Conservation (phyloP, 345 rosid species). For the Boechera stricta region DNA sequence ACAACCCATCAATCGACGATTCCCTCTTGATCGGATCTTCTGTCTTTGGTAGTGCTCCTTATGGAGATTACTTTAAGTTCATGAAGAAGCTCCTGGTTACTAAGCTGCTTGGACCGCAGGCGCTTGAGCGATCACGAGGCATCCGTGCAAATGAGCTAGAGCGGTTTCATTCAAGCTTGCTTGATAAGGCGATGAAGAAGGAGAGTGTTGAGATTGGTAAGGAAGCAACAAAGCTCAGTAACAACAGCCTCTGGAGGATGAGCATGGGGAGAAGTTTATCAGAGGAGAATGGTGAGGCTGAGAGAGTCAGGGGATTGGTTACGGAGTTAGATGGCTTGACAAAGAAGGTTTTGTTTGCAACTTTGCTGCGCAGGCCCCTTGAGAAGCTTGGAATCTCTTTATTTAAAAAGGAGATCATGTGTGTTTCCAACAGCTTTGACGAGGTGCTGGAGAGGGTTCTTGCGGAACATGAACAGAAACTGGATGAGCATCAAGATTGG, state of each 20-base stretch:
- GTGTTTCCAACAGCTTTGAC: conserved; percentile 54
- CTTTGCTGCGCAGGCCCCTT: conserved; percentile 13
- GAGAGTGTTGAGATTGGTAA: conserved; percentile 33
- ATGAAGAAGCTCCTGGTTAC: conserved; percentile 36
- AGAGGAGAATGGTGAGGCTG: conserved; percentile 31
- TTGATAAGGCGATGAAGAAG: conserved; percentile 21
- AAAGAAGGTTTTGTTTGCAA: conserved; percentile 1
- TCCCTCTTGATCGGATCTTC: conserved; percentile 12
- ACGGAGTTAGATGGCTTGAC: not conserved
- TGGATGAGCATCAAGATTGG: conserved; percentile 17
- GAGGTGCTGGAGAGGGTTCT: conserved; percentile 65
- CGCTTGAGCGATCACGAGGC: conserved; percentile 22
- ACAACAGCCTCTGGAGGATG: conserved; percentile 48
- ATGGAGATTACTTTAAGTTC: conserved; percentile 26
- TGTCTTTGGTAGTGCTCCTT: not conserved
- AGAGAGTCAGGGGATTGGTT: conserved; percentile 22
- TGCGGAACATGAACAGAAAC: conserved; percentile 52
- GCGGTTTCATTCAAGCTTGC: not conserved
- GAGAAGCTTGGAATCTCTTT: conserved; percentile 44
- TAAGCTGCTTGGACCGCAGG: conserved; percentile 30
- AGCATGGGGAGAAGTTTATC: conserved; percentile 38
- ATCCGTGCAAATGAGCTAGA: conserved; percentile 20
- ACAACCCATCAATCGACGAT: not conserved
- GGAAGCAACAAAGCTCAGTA: conserved; percentile 25
- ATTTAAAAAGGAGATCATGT: conserved; percentile 53